Evolutionary conservation across 2,329 filamentous ascomycete species (phyloP).

Genomic region (Trichoderma arundinaceum): DNA sequence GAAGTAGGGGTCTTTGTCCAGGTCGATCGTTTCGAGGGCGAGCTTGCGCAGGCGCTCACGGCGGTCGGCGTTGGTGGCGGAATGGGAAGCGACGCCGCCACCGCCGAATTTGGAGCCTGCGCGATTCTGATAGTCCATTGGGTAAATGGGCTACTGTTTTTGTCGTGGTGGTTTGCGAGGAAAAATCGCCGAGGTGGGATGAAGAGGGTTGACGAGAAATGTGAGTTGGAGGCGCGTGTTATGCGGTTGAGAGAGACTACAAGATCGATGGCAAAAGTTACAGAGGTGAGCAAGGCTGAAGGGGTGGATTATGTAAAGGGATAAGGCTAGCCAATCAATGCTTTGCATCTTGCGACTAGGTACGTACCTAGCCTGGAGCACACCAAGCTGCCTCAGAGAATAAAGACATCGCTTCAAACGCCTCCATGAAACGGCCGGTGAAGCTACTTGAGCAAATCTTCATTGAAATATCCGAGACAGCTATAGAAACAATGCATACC

Average conservation of each 20-base stretch:
- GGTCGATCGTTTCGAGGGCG: constrained; percentile 97
- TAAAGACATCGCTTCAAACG: too few relatives aligned
- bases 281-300: constrained; percentile 5
- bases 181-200: background rate
- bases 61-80: constrained; percentile 93
- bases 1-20: constrained; percentile 99
- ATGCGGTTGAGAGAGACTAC: background rate
- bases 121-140: constrained; percentile 83
- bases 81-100: constrained; percentile 92
- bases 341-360: background rate
- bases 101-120: constrained; percentile 98
- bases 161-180: background rate
- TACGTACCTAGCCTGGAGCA: background rate
- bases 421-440: too few relatives aligned
- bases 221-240: background rate
- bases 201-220: background rate
- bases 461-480: too few relatives aligned
- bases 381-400: too few relatives aligned
- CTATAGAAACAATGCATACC: too few relatives aligned
- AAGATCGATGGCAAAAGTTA: constrained; percentile 18
- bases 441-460: too few relatives aligned
- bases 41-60: constrained; percentile 97
- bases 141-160: background rate
- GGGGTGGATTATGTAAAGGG: background rate
- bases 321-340: constrained; percentile 13